A percentile compares a stretch with the other conserved stretches of the same genome.
Evolutionary conservation across 208 protist genomes (phyloP).

Genomic region (Crithidia expoeki): DNA sequence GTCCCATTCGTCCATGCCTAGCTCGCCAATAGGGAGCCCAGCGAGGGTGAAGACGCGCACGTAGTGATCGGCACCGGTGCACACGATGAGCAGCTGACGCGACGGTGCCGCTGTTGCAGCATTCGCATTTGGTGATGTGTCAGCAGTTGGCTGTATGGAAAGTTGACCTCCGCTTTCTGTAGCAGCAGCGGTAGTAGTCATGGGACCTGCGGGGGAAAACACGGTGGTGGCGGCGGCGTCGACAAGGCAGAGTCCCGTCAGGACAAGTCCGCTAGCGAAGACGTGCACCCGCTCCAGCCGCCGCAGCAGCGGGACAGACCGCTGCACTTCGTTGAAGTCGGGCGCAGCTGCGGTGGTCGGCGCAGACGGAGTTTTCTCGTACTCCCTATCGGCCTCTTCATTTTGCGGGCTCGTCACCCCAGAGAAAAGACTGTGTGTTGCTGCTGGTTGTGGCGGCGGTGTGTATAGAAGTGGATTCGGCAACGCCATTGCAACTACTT

Average conservation of each 20-base stretch:
- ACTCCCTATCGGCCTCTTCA: not conserved
- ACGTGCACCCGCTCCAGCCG: conserved; percentile 43
- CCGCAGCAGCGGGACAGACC: conserved; percentile 35
- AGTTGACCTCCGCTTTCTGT: not conserved
- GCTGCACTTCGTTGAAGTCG: conserved; percentile 28
- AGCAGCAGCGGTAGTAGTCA: not conserved
- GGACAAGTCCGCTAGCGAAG: conserved; percentile 46
- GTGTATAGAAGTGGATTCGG: conserved; percentile 44
- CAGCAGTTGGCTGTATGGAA: not conserved
- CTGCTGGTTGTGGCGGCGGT: not conserved
- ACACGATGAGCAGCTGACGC: conserved; percentile 59
- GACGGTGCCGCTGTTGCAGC: not conserved
- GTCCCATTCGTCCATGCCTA: conserved; percentile 71
- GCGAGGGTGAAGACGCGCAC: conserved; percentile 70
- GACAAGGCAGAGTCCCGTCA: conserved; percentile 29
- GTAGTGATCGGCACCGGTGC: conserved; percentile 62
- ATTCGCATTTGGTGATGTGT: not conserved
- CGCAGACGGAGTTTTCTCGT: not conserved
- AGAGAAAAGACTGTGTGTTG: too few species aligned
- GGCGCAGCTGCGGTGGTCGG: not conserved
- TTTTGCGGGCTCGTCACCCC: not conserved
- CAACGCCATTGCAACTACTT: conserved; percentile 40
- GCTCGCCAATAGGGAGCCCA: conserved; percentile 73
- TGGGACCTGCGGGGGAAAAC: not conserved
- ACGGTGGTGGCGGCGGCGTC: conserved; percentile 17